Base-by-base conservation (phyloP, 1,284 basidiomycete genomes). In the Coniferiporia weirii region DNA sequence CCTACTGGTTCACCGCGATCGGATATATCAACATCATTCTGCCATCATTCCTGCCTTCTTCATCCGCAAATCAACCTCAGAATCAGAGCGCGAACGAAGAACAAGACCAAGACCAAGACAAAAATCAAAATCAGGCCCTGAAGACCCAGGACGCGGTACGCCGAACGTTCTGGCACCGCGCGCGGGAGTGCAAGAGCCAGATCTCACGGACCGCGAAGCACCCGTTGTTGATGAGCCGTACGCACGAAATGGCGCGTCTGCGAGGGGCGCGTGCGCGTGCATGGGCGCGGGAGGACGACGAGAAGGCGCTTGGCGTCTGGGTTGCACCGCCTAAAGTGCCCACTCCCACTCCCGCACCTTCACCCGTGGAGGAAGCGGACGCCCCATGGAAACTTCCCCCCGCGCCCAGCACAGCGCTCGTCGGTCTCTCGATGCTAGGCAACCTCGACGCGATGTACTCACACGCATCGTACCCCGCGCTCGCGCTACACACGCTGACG, bases 1-100 rank as follows among this genome's bases (percentile, higher is more conserved):
- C 86, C 12, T 89, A 87, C 74, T 89, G 85, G 83, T 88, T 83
- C 74, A 77, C 91, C 47, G 83, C 87, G 4, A 83, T 91, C 60
- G 85, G 86, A 3, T 91, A 89, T 71, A 90, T 90, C 76, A 91
- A 91, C 70, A 78, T 92, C 64, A 74, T 90, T 51, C 80, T 91
- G 3, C 88, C 89, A 3, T 74, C 78, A 27, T 87, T 90, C 71
- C 66, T 89, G 17, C 84, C 86, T 12, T 46, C 67, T 5, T 66
- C 69, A 12, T 69, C 71, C 15, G 66, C 56, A 4, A 5, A 27
- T 5, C 27, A 27, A 27, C 2, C 27, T 27, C 27, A 5, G 27
- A 27, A 27, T 5, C 27, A 27, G 5, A 27, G 27, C 27, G 27
- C 27, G 27, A 27, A 27, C 27, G 27, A 27, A 27, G 27, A 27